Base-by-base conservation (phyloP, 192 early-diverging fungal species). In the Coemansia sp. region DNA sequence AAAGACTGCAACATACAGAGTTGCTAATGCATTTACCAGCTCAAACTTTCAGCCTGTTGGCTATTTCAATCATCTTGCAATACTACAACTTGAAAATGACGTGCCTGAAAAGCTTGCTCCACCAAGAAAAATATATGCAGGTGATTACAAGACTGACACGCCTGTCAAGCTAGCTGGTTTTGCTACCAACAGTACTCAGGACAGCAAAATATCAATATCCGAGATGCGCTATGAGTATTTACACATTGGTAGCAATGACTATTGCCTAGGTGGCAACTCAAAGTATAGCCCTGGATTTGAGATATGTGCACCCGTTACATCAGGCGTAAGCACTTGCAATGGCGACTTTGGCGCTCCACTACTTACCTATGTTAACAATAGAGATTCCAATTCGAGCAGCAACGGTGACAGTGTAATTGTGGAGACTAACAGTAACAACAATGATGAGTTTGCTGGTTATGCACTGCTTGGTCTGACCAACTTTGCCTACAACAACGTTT, bases 141-240 rank as follows among this genome's bases (percentile, higher is more conserved):
- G 52, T 17, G 52, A 54, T 15, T 54, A 25, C 15, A 28, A 17
- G 5, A 15, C 18, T 7, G 28, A 17, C 5, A 28, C 24, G 14
- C n/a, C 18, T 4, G 23, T 54, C n/a, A 54, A 54, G 52, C 26
- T 54, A 4, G 52, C 15, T 7, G 52, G 52, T 2, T 54, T 54
- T 54, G 52, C 52, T 25, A 54, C 40, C 9, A 54, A 54, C 14
- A 25, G 23, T 25, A 54, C 52, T 14, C 14, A n/a, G 7, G n/a
- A 54, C n/a, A 54, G 52, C 26, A 15, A 54, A 25, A 25, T 54
- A 31, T 54, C 52, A n/a, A 54, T 54, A 25, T 26, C 52, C 5
- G 10, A 28, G 14, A 21, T 54, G 26, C 52, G 52, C 52, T 54
- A 54, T 8, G 52, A 54, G 25, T 54, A 54, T 54, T 28, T 54